Base-by-base conservation (phyloP, 208 protist species). In the Trypanosoma grayi region DNA sequence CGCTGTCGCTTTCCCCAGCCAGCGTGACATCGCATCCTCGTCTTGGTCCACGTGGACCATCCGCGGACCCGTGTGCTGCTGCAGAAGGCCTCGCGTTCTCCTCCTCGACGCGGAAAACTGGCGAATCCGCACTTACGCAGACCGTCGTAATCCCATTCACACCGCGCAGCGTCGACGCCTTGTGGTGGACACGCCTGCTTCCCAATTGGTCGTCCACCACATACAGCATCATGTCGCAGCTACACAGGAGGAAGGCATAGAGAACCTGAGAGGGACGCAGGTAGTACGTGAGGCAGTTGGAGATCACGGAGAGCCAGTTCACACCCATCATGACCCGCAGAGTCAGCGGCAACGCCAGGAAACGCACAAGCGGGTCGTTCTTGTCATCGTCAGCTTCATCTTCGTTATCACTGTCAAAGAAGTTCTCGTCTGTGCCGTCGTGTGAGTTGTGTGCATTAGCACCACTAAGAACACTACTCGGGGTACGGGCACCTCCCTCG, bases 271-370 rank as follows among this genome's bases (percentile, higher is more conserved):
- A 87, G 5, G 66, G 61, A 24, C 77, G 69, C 14, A 87, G 36
- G 43, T 69, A 84, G 60, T 82, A 75, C 8, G 81, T 87, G 25
- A 87, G 69, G 50, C 73, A 81, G 63, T 84, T 84, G 5, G 77
- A 82, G 11, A 84, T 67, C 22, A 84, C 36, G 2, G 77, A 79
- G 16, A 88, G 55, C 64, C 66, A 79, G 62, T 80, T 74, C 30
- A 79, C 66, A 36, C 25, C 9, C 7, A 62, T 73, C 31, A 48
- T 56, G n/a, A 81, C 33, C 33, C 64, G 66, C 20, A 71, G 57
- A 33, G 72, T 66, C 13, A 70, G 45, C 20, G 71, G 65, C 1
- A 74, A 57, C 27, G 60, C 47, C 20, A 73, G 45, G 27, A 81
- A 66, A 39, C 72, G 59, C 1, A 65, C 36, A 10, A 85, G 48